Conservation (phyloP, 345 rosid species). For the Euphorbia tirucalli region DNA sequence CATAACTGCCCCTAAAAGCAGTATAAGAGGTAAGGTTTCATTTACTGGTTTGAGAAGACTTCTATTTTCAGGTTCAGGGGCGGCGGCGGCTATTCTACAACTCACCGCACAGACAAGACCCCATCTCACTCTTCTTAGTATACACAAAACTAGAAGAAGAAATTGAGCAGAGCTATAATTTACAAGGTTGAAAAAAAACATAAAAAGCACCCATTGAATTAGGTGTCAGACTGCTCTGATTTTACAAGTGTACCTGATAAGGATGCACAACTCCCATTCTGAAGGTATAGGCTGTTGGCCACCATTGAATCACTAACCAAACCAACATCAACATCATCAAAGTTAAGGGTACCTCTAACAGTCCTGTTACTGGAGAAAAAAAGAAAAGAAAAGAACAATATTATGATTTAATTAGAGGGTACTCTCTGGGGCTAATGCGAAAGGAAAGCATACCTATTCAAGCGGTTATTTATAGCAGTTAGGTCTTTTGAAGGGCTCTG, state of each 20-base stretch:
- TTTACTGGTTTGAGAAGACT: conserved; percentile 9
- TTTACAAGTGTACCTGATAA: conserved; percentile 32
- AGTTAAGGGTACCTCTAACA: conserved; percentile 66
- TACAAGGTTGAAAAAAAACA: conserved; percentile 3
- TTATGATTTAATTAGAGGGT: neutral
- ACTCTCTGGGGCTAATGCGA: neutral
- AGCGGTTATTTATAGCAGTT: conserved; percentile 76
- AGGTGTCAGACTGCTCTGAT: conserved; percentile 41
- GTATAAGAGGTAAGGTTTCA: neutral
- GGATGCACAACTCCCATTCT: conserved; percentile 52
- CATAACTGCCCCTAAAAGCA: neutral
- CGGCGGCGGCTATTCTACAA: conserved; percentile 36
- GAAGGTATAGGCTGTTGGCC: conserved; percentile 75
- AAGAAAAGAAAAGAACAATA: conserved; percentile 3
- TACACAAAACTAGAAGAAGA: neutral
- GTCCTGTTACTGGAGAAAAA: conserved; percentile 47
- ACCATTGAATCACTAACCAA: conserved; percentile 95
- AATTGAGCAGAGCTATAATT: conserved; percentile 1
- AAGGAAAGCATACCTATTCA: conserved; percentile 56
- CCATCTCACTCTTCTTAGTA: conserved; percentile 12
- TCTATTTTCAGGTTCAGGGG: conserved; percentile 8
- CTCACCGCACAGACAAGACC: conserved; percentile 29
- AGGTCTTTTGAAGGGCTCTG: conserved; percentile 98
- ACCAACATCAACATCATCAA: conserved; percentile 77
- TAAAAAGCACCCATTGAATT: neutral